Evolutionary conservation across 768 basidiomycete genomes (phyloP), one percentile per base, ranked within the genome.

Genomic region (Sporobolomyces phaffii): DNA sequence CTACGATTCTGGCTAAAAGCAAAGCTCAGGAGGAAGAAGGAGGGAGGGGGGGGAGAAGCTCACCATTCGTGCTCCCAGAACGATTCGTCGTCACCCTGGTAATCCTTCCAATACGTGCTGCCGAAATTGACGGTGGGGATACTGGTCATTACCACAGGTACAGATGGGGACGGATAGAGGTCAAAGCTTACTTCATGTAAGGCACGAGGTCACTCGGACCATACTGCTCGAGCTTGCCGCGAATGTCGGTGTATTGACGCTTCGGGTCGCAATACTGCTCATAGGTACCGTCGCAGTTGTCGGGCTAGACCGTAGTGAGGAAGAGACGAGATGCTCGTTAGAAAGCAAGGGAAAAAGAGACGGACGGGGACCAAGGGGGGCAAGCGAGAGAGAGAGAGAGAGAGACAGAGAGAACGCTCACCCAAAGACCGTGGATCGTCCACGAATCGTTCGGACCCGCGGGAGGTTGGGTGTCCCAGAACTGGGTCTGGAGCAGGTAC

Each of bases 21-120:
- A 9, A 47, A 9, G 20, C 45, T 18, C 45, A 47, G n/a, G n/a
- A 47, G 45, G 22, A n/a, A 47, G 45, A 47, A 47, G n/a, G 26
- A 9, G 20, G 45, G 45, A 47, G 20, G 13, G 8, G 28, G 31
- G 17, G 26, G 13, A 38, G 48, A 13, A 5, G 13, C 50, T 33
- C 20, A 51, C 67, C 71, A 73, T 67, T 77, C 77, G 52, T 78
- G 77, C 56, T 69, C 62, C 76, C 75, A 76, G 70, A 78, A 73
- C 4, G 45, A 44, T 54, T 78, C 74, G 50, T 77, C 74, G 48
- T 73, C 43, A 11, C 73, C 75, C n/a, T 62, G 45, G 45, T 74
- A 61, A 49, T 69, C 67, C 64, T 72, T 73, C 75, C 75, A 77
- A 68, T 70, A 72, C 24, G 47, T 60, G 56, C 47, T 64, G 41